Base-by-base conservation (phyloP, 2,329 filamentous ascomycete species). In the Sclerotinia borealis region DNA sequence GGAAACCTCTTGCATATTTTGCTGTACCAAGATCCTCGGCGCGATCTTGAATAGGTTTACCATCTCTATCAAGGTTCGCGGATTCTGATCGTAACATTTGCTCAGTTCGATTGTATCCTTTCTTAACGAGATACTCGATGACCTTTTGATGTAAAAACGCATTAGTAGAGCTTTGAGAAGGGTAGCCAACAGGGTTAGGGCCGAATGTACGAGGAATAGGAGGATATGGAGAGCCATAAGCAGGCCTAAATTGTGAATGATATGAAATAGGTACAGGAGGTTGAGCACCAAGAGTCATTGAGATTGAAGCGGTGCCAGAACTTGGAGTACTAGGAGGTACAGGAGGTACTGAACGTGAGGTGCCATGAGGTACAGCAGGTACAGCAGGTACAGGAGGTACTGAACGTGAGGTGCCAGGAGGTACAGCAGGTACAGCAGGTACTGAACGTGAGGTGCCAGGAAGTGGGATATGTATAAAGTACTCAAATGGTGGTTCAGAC, bases 91-190 rank as follows among this genome's bases (percentile, higher is more conserved):
- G 86, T 60, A 99, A 90, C 74, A 95, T 91, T 25, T 93, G 91
- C 76, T 99, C 95, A 0, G 95, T 98, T 29, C 90, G 85, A 61
- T 88, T 92, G 76, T 97, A 99, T 0, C 95, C 95, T 69, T 97
- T 93, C 76, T 99, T 99, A 2, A 92, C 85, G 1, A 99, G 82
- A 75, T 99, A 99, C 71, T 99, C 95, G 10, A 96, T 93, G 4
- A 99, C 88, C 87, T 90, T 72, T 41, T 29, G 4, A 25, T 49
- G 60, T 27, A 55, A 3, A 22, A 7, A 19, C 25, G 37, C 9
- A 29, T 17, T 22, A 51, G 67, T 34, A 39, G 36, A 13, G 27
- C 6, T 4, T 6, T 37, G 25, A 52, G 6, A 22, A 50, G n/a
- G n/a, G n/a, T n/a, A n/a, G n/a, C n/a, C n/a, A n/a, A n/a, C 13